Evolutionary conservation across 148 eudicot species (phyloP), one percentile per base, ranked within the genome.

Genomic region (Diospyros kaki): DNA sequence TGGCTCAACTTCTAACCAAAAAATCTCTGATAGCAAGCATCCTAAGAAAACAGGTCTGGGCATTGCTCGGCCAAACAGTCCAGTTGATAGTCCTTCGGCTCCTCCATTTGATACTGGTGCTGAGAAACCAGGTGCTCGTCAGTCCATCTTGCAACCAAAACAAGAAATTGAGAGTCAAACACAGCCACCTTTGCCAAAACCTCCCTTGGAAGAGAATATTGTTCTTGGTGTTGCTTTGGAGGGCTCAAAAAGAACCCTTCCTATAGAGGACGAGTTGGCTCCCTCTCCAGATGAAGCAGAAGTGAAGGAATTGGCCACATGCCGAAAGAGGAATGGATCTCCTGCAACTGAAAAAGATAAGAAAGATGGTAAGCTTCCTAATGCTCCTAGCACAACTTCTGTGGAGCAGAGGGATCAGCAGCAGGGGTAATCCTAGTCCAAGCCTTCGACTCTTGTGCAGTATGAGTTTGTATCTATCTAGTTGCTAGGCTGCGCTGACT

Each of bases 171-270:
- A 83, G 75, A 78, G 78, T 59, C 71, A 78, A 1, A 48, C 76
- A 9, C 79, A 76, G 55, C 76, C 84, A 13, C 71, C 88, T 9
- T 74, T 78, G 76, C 64, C 88, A 39, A 81, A 83, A 58, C 76
- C 96, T 43, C 72, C 82, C 55, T 75, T 92, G 84, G 95, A 94
- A 79, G 98, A 94, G 78, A 94, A 92, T 75, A 86, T 94, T 58
- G 92, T 94, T 69, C 93, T 94, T 14, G 97, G 97, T 48, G 98
- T 94, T 81, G 98, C 97, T 76, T 81, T 94, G 78, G 98, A 90
- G 64, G 97, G 98, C 14, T 92, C 98, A 63, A 94, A 92, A 79
- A 92, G 97, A 81, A 94, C 97, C 70, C 88, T 94, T 17, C 97
- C 97, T 11, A 91, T 94, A 62, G 97, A 91, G 74, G 98, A 94